These are phyloP conservation scores for Candida stauntonica DNA, from an alignment of 805 yeast species.

Conservation along the genomic window DNA sequence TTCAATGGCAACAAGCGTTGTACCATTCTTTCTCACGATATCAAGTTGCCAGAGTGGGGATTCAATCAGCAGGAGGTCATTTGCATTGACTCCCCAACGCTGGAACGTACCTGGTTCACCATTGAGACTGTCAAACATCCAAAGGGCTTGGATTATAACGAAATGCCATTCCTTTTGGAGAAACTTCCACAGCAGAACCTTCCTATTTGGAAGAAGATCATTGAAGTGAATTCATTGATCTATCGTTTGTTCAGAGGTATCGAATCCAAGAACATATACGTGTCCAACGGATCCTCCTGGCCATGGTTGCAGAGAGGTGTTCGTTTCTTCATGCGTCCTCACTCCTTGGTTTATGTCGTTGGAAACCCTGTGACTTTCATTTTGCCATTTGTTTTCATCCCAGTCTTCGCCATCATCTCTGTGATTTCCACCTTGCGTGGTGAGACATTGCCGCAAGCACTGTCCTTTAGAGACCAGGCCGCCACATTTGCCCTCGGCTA, in stretches of 20 bases:
- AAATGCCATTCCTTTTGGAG: slow-evolving; percentile 12
- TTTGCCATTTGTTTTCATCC: slow-evolving; percentile 34
- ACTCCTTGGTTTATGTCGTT: slow-evolving; percentile 47
- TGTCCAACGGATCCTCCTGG: slow-evolving; percentile 56
- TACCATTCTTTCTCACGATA: slow-evolving; percentile 65
- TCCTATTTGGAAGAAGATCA: slow-evolving; percentile 17
- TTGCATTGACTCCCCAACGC: slow-evolving; percentile 72
- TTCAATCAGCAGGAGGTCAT: slow-evolving; percentile 81
- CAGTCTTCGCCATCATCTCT: slow-evolving; percentile 20
- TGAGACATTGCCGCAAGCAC: slow-evolving; percentile 12
- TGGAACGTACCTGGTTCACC: slow-evolving; percentile 66
- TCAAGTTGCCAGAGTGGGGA: slow-evolving; percentile 81
- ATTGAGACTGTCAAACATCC: slow-evolving; percentile 53
- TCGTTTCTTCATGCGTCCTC: slow-evolving; percentile 45
- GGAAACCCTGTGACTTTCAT: slow-evolving; percentile 65
- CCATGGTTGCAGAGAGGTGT: slow-evolving; percentile 56
- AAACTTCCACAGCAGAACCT: slow-evolving; percentile 2
- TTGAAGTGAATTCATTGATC: slow-evolving; percentile 21
- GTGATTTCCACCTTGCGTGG: slow-evolving; percentile 26
- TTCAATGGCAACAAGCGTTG: slow-evolving; percentile 67
- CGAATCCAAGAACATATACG: slow-evolving; percentile 25
- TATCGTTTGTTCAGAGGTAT: slow-evolving; percentile 16
- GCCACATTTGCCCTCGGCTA: slow-evolving; percentile 44
- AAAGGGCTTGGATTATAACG: slow-evolving; percentile 20
- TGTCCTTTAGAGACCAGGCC: slow-evolving; percentile 21